Base-by-base conservation (phyloP, 2,329 filamentous ascomycete species). In the Penicillium sp. region DNA sequence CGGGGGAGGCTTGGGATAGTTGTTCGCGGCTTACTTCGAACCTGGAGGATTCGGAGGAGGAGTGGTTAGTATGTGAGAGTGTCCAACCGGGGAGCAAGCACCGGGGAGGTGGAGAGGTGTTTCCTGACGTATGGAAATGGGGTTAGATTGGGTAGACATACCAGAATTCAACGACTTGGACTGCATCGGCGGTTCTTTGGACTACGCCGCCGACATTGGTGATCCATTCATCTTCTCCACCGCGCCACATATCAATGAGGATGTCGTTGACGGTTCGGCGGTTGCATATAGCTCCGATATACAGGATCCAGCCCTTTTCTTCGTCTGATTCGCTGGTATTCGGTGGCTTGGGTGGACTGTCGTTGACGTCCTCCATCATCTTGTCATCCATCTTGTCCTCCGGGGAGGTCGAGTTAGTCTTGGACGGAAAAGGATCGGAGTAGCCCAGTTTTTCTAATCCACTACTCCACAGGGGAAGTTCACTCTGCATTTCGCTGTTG, bases 401-500 rank as follows among this genome's bases (percentile, higher is more conserved):
- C 7, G 64, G 66, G 0, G 65, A 60, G 22, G 50, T 58, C 6
- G 58, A 56, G 19, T 45, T 38, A 19, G 49, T 53, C 49, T 63
- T 60, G 5, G 65, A 53, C n/a, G 68, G 68, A 24, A 70, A 70
- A 3, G 63, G 65, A n/a, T 68, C 60, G 15, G 66, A 65, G 33
- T 69, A 68, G 17, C 63, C 60, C 4, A 70, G 40, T 24, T 53
- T 65, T 54, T 70, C 66, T 13, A 70, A 66, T 7, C 67, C 62
- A 49, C 65, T 70, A 30, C 62, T 66, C 66, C 68, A 70, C 17
- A 70, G 57, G 59, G 68, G 68, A 30, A 70, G 65, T 12, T 68
- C 68, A 24, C 65, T 62, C 26, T 70, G 68, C 61, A 67, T 68
- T 59, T 70, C 68, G 58, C 68, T 70, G n/a, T n/a, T n/a, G n/a